Conservation (phyloP, 1,284 basidiomycete species). For the Leccinum pallidistipes region DNA sequence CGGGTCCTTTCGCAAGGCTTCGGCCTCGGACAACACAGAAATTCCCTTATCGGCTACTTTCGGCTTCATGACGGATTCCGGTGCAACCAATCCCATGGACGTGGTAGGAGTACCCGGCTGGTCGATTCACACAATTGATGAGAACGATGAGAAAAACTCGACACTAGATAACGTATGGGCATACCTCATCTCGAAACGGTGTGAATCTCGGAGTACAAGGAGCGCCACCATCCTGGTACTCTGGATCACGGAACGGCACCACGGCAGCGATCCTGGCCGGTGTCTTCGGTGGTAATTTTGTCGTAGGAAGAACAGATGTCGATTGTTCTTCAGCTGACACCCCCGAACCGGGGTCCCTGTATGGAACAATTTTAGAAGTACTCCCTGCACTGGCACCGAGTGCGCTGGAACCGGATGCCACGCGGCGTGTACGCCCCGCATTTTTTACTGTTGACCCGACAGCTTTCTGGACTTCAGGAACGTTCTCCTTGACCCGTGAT, state of each 20-base stretch:
- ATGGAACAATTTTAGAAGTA: conserved; percentile 53
- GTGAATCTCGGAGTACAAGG: conserved; percentile 58
- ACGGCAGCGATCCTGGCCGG: conserved; percentile 32
- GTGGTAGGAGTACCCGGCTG: conserved; percentile 32
- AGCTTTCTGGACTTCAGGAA: conserved; percentile 63
- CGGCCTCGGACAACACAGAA: conserved; percentile 57
- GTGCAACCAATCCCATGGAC: conserved; percentile 25
- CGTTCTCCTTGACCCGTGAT: conserved; percentile 73
- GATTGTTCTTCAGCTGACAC: conserved; percentile 19
- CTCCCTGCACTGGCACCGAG: conserved; percentile 19
- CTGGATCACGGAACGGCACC: conserved; percentile 42
- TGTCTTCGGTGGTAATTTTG: conserved; percentile 32
- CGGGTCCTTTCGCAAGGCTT: conserved; percentile 73
- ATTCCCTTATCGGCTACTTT: conserved; percentile 45
- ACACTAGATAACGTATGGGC: conserved; percentile 16
- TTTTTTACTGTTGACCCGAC: conserved; percentile 64
- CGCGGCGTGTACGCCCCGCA: conserved; percentile 51
- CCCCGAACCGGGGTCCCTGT: conserved; percentile 47
- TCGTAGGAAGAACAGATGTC: conserved; percentile 32
- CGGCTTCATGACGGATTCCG: conserved; percentile 63
- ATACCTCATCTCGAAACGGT: conserved; percentile 69
- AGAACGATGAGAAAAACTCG: conserved; percentile 5
- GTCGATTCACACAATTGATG: conserved; percentile 11
- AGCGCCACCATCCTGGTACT: conserved; percentile 21
- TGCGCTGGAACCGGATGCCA: conserved; percentile 43